Evolutionary conservation across 805 yeast species (phyloP).

Genomic region (Barnettozyma sp.): DNA sequence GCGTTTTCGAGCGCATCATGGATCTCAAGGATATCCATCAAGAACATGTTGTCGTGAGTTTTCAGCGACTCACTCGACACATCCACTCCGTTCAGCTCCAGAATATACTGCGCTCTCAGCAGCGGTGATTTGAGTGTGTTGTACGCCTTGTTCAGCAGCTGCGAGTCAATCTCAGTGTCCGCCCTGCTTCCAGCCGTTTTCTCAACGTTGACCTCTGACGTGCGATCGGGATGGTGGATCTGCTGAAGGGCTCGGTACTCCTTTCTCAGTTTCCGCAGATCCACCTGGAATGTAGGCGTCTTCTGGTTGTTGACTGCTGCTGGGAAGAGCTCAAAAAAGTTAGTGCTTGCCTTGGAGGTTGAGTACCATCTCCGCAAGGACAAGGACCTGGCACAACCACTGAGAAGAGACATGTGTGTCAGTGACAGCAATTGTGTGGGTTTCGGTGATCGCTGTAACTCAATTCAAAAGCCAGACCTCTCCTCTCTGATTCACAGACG

Average conservation of each 20-base stretch:
- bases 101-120: conserved; percentile 55
- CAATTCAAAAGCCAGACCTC: too few relatives aligned
- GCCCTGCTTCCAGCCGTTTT: conserved; percentile 27
- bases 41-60: conserved; percentile 45
- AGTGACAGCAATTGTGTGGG: too few relatives aligned
- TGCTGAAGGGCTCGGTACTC: conserved; percentile 75
- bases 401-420: too few relatives aligned
- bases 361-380: conserved; percentile 12
- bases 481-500: too few relatives aligned
- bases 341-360: conserved; percentile 10
- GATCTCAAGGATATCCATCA: conserved; percentile 75
- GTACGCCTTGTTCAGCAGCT: conserved; percentile 72
- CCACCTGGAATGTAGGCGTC: conserved; percentile 66
- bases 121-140: conserved; percentile 64
- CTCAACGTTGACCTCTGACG: conserved; percentile 16
- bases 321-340: conserved; percentile 66
- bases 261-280: conserved; percentile 49
- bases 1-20: conserved; percentile 79
- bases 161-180: conserved; percentile 4
- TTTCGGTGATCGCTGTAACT: too few relatives aligned
- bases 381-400: background rate
- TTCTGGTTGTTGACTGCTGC: conserved; percentile 59
- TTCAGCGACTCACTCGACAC: conserved; percentile 47
- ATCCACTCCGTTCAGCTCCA: conserved; percentile 42
- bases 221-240: conserved; percentile 72